Evolutionary conservation across 257 asterid species (phyloP), one percentile per base, ranked within the genome.

Genomic region (Ilex asprella): DNA sequence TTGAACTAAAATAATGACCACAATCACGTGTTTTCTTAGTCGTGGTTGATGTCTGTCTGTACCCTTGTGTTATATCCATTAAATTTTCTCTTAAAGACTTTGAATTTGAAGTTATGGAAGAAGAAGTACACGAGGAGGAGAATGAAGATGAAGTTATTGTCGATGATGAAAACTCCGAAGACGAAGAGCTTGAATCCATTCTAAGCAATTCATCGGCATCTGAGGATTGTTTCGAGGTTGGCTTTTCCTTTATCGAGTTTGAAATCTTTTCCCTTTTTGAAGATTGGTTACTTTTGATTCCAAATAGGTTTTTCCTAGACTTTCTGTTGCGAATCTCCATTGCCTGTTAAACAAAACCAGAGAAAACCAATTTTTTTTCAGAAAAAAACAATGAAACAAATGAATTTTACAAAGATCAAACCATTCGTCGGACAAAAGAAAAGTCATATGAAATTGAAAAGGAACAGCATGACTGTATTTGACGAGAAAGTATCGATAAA

Each of bases 151-250:
- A 49, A 32, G 47, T 41, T 50, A 61, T 27, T 3, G 66, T 9
- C 27, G 75, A 44, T 51, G 72, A 65, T 2, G 81, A 44, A 5
- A 86, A 75, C 53, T 73, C 72, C 15, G 69, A 2, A 0, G 88
- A 70, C 3, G 82, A 75, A 39, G 58, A 47, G 16, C 73, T 27
- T 6, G 84, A 72, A 61, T 60, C 44, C 14, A 72, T 52, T 35
- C 60, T 70, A 29, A 62, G 31, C 7, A 31, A 32, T 7, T 66
- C 66, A 39, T 71, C 70, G n/a, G 64, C 53, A 3, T 44, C 54
- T 5, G 64, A 13, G 0, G 56, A 51, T 7, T 68, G 30, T 63
- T 58, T 63, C 59, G 60, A 39, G 35, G 86, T 53, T 39, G 60
- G 53, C 31, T 11, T 70, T 72, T 69, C 71, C 71, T 73, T 62